Conservation (phyloP, 495 filamentous ascomycete genomes). For the Clavariopsis aquatica region DNA sequence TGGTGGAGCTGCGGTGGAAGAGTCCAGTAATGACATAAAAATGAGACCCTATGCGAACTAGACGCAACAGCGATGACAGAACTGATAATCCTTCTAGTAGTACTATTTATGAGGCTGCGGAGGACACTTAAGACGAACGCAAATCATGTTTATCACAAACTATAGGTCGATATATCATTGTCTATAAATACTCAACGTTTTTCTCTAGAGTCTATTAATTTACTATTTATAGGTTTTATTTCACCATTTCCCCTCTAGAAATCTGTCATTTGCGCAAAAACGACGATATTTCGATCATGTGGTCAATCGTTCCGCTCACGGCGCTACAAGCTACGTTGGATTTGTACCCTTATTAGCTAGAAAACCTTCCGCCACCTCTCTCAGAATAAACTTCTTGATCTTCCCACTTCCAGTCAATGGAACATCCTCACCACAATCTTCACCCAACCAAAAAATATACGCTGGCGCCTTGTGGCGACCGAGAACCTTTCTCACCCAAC, state of each 20-base stretch:
- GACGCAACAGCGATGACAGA: no score
- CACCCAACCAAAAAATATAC: conserved; percentile 66
- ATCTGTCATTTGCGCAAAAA: no score
- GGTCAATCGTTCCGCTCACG: neutral
- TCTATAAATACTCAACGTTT: no score
- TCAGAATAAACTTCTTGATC: conserved; percentile 63
- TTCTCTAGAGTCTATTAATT: neutral
- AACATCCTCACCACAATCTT: conserved; percentile 56
- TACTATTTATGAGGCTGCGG: no score
- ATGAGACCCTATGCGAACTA: no score
- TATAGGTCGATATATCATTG: no score
- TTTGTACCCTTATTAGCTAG: conserved; percentile 28
- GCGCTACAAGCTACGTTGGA: neutral
- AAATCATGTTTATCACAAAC: no score
- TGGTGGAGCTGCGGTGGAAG: no score
- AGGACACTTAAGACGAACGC: no score
- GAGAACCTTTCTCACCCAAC: conserved; percentile 61
- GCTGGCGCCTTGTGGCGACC: conserved; percentile 68
- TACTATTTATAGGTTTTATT: neutral
- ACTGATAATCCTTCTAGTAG: no score
- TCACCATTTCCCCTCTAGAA: neutral
- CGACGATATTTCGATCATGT: neutral
- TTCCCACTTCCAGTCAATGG: conserved; percentile 73
- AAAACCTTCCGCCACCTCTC: conserved; percentile 56
- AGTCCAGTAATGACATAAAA: no score